Evolutionary conservation across 2,329 filamentous ascomycete species (phyloP).

Genomic region (Xylariaceae sp.): DNA sequence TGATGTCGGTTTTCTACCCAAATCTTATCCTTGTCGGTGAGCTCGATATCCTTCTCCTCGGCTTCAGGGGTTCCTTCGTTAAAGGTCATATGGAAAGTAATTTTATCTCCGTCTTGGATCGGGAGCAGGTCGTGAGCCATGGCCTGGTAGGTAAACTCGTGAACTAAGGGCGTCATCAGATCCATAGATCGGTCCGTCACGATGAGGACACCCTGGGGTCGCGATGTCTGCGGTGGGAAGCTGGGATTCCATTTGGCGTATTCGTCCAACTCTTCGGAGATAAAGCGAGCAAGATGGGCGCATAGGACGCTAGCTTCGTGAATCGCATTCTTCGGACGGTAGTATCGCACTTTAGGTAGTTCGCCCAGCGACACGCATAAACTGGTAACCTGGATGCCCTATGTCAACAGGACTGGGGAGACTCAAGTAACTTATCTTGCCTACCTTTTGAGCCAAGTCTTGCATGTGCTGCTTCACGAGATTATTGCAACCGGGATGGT

Average conservation of each 20-base stretch:
- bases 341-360: constrained; percentile 89
- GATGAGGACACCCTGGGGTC: constrained; percentile 76
- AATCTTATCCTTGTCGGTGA: constrained; percentile 83
- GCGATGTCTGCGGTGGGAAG: constrained; percentile 72
- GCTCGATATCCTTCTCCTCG: constrained; percentile 85
- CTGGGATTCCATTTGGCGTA: constrained; percentile 80
- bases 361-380: constrained; percentile 91
- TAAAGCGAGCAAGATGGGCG: constrained; percentile 80
- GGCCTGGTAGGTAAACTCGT: constrained; percentile 97
- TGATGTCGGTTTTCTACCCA: constrained; percentile 93
- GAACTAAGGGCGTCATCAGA: constrained; percentile 75
- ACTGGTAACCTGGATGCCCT: constrained; percentile 60
- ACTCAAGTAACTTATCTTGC: not conserved
- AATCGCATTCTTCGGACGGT: constrained; percentile 64
- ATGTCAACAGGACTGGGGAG: constrained; percentile 13
- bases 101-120: constrained; percentile 82
- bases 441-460: constrained; percentile 78
- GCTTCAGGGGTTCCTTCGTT: constrained; percentile 67
- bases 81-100: constrained; percentile 74
- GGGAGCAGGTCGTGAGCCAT: constrained; percentile 94
- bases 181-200: constrained; percentile 94
- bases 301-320: constrained; percentile 88
- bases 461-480: constrained; percentile 80
- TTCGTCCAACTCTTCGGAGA: constrained; percentile 84
- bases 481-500: constrained; percentile 82